phyloP scores from a whole-genome alignment of 2,329 filamentous ascomycete genomes.

The Emmonsiellopsis sp. region DNA sequence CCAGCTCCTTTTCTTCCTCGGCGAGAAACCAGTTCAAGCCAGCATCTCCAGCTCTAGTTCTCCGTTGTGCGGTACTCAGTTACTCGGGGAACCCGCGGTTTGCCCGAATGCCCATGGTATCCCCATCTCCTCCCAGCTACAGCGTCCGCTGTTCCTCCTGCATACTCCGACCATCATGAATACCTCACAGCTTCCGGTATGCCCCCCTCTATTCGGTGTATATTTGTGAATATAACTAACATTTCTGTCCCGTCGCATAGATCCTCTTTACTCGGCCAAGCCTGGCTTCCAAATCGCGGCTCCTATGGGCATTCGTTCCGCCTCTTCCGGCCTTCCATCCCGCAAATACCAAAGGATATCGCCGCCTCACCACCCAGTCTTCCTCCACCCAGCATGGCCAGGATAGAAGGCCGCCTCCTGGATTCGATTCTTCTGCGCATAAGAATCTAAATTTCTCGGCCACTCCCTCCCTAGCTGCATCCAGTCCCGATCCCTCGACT shows the following conservation, averaged over 20 bases:
- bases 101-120: constrained; percentile 8
- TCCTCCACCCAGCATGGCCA: constrained; percentile 11
- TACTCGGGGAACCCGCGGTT: not conserved
- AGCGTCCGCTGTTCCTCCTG: constrained; percentile 10
- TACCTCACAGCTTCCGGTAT: constrained; percentile 5
- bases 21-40: not conserved
- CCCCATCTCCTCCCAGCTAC: constrained; percentile 2
- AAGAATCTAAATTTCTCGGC: constrained; percentile 10
- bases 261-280: not conserved
- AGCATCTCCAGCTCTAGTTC: not conserved
- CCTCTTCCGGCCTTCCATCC: constrained; percentile 12
- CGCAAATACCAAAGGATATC: constrained; percentile 10
- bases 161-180: constrained; percentile 4
- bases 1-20: not conserved
- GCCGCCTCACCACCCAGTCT: constrained; percentile 24
- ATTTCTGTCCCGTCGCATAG: not conserved
- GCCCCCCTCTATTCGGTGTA: constrained; percentile 7
- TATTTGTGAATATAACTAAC: not conserved
- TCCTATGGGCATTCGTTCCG: constrained; percentile 14
- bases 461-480: constrained; percentile 7
- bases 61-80: not conserved
- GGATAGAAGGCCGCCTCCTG: constrained; percentile 10
- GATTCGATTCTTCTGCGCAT: constrained; percentile 13
- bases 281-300: constrained; percentile 8
- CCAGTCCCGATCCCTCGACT: constrained; percentile 22